These are phyloP conservation scores for Purpureocillium takamizusanense DNA, from an alignment of 2,329 filamentous ascomycete species.

Conservation along the genomic window DNA sequence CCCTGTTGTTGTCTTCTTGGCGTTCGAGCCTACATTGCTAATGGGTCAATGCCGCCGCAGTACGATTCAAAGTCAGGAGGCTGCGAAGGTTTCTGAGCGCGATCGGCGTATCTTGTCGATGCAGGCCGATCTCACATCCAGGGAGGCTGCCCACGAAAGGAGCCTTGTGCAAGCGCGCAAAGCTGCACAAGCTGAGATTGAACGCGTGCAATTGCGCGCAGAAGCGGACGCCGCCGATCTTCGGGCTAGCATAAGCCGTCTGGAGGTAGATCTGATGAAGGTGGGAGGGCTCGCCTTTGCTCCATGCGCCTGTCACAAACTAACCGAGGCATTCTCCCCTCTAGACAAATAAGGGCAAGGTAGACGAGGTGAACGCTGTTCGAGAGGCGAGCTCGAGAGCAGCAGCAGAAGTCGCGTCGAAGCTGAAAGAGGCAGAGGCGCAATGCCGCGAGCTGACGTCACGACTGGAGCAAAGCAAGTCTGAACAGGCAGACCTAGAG, in stretches of 20 bases:
- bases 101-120: conserved; percentile 11
- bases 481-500: conserved; percentile 11
- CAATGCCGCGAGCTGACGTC: conserved; percentile 14
- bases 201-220: conserved; percentile 35
- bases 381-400: conserved; percentile 27
- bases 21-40: not conserved
- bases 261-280: conserved; percentile 56
- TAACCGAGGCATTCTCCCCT: not conserved
- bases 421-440: conserved; percentile 10
- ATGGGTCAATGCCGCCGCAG: conserved; percentile 8
- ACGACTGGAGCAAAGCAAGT: conserved; percentile 13
- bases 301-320: not conserved
- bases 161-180: conserved; percentile 38
- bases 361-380: conserved; percentile 49
- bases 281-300: conserved; percentile 20
- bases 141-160: conserved; percentile 19
- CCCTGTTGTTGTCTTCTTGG: not conserved
- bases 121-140: conserved; percentile 9
- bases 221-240: conserved; percentile 58
- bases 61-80: conserved; percentile 23
- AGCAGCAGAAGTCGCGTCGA: conserved; percentile 27
- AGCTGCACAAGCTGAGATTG: conserved; percentile 36
- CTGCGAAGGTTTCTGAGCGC: conserved; percentile 11
- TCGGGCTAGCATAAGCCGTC: conserved; percentile 46
- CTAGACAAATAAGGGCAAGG: conserved; percentile 50